These are phyloP conservation scores for Monilinia fructigena DNA, from an alignment of 2,329 filamentous ascomycete genomes.

Conservation along the genomic window DNA sequence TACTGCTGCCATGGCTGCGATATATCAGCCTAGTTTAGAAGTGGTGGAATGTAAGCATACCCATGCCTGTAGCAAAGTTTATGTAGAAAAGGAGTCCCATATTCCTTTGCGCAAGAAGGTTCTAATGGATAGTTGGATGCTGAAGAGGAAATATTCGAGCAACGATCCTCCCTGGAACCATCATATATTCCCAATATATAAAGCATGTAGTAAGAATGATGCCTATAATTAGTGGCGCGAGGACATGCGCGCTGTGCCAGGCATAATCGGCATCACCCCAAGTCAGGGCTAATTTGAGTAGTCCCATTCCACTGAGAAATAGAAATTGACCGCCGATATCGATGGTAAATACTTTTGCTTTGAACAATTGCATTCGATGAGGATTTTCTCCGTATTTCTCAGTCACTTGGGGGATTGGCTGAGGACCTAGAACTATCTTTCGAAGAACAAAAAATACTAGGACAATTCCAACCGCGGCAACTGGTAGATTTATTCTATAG, in stretches of 20 bases:
- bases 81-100: neutral
- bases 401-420: conserved; percentile 45
- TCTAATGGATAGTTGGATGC: neutral
- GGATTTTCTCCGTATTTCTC: conserved; percentile 41
- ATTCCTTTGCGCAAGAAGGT: neutral
- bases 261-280: neutral
- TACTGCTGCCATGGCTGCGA: neutral
- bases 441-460: conserved; percentile 56
- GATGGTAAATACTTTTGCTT: conserved; percentile 50
- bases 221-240: neutral
- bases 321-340: conserved; percentile 53
- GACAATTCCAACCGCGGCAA: conserved; percentile 51
- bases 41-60: neutral
- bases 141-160: neutral
- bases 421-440: conserved; percentile 56
- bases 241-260: neutral
- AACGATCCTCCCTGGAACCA: neutral
- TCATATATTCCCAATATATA: neutral
- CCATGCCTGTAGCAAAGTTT: neutral
- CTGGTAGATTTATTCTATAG: conserved; percentile 48
- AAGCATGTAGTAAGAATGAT: neutral
- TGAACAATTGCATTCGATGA: conserved; percentile 34
- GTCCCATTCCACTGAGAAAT: neutral
- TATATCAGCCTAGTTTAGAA: neutral
- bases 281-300: neutral